phyloP scores from a whole-genome alignment of 1,139 yeast species.

The Hyphopichia buzzinii region DNA sequence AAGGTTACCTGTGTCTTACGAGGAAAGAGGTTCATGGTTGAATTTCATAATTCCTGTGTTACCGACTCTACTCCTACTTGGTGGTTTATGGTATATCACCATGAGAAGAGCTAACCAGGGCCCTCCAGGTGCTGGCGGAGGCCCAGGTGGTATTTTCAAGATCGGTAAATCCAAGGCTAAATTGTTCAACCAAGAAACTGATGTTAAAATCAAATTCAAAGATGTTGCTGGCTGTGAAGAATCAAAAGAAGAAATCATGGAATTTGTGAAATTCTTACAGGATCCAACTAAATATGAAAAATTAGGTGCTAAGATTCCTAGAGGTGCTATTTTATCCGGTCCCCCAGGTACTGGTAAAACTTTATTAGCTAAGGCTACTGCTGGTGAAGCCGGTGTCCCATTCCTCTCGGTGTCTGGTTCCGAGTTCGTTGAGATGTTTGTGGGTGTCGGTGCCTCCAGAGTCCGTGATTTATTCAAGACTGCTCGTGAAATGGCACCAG shows the following conservation, averaged over 20 bases:
- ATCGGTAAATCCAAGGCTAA: constrained; percentile 90
- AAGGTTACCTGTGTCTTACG: constrained; percentile 82
- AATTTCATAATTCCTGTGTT: constrained; percentile 51
- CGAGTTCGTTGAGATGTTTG: constrained; percentile 98
- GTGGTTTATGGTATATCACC: constrained; percentile 79
- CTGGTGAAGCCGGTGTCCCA: constrained; percentile 98
- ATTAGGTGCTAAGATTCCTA: constrained; percentile 93
- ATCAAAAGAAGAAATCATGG: constrained; percentile 98
- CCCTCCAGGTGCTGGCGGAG: constrained; percentile 53
- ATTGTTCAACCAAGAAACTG: constrained; percentile 87
- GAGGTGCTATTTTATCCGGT: constrained; percentile 96
- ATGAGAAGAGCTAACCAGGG: constrained; percentile 51
- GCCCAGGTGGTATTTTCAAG: constrained; percentile 62
- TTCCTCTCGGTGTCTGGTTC: constrained; percentile 94
- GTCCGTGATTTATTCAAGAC: constrained; percentile 92
- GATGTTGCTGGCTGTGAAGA: constrained; percentile 98
- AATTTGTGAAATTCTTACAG: constrained; percentile 88
- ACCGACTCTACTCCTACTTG: constrained; percentile 82
- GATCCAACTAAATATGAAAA: constrained; percentile 86
- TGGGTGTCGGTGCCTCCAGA: constrained; percentile 97
- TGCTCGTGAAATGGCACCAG: constrained; percentile 91
- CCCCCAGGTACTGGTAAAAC: constrained; percentile 99
- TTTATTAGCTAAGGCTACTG: constrained; percentile 94
- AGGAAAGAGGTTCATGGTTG: constrained; percentile 65
- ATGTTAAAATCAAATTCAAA: constrained; percentile 79